Conservation (phyloP, 768 basidiomycete species). For the Podaxis sp. region DNA sequence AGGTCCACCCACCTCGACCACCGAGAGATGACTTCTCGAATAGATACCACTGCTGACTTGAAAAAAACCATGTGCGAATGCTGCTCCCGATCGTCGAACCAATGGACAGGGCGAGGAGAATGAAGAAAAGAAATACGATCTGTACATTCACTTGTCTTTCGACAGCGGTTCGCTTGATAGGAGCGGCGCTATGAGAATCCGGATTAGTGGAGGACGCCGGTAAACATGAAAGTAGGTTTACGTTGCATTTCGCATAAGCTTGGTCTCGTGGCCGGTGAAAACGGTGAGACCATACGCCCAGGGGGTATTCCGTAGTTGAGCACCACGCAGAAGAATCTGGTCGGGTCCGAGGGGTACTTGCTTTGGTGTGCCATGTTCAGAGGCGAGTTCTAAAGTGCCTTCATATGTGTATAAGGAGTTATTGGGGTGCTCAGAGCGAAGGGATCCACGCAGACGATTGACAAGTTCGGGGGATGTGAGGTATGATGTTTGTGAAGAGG, state of each 20-base stretch:
- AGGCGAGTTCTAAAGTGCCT: slow-evolving; percentile 65
- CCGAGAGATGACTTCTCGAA: slow-evolving; percentile 54
- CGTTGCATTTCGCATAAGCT: slow-evolving; percentile 98
- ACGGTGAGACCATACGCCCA: slow-evolving; percentile 95
- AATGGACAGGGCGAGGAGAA: slow-evolving; percentile 82
- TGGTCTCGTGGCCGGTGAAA: slow-evolving; percentile 97
- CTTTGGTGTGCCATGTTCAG: slow-evolving; percentile 54
- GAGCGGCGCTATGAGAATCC: slow-evolving; percentile 64
- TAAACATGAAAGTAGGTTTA: slow-evolving; percentile 37
- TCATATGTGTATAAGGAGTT: slow-evolving; percentile 97
- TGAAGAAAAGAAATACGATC: slow-evolving; percentile 89
- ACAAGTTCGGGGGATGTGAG: slow-evolving; percentile 79
- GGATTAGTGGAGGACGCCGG: background rate
- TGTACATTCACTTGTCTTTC: slow-evolving; percentile 95
- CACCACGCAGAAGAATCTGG: slow-evolving; percentile 90
- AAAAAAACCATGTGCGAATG: slow-evolving; percentile 88
- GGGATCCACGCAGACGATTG: slow-evolving; percentile 67
- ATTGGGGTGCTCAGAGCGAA: slow-evolving; percentile 96
- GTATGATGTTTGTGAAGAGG: slow-evolving; percentile 71
- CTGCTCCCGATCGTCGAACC: slow-evolving; percentile 92
- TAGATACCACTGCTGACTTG: slow-evolving; percentile 88
- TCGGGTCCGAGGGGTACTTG: slow-evolving; percentile 93
- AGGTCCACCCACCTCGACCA: slow-evolving; percentile 51
- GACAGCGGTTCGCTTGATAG: slow-evolving; percentile 94
- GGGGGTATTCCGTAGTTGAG: slow-evolving; percentile 92